phyloP scores from a whole-genome alignment of 768 basidiomycete genomes.

The Filobasidium wieringae region DNA sequence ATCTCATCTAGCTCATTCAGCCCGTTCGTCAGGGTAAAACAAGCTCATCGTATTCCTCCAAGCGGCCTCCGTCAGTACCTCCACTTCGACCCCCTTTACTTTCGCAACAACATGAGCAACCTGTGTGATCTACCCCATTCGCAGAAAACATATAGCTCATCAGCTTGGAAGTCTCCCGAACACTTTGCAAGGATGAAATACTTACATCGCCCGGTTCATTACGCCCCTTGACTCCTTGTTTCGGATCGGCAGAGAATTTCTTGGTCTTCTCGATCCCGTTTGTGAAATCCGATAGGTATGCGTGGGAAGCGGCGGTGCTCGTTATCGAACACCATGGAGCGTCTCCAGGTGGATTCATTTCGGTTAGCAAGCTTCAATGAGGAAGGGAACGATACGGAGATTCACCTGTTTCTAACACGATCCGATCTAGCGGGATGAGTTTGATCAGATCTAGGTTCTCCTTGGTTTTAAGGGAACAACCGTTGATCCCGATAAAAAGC shows the following conservation, averaged over 20 bases:
- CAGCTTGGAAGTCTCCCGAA: neutral
- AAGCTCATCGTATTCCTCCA: slow-evolving; percentile 56
- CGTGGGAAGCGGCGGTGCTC: slow-evolving; percentile 28
- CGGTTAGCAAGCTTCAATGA: neutral
- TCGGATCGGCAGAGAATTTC: slow-evolving; percentile 48
- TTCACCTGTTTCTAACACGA: slow-evolving; percentile 66
- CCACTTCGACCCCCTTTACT: slow-evolving; percentile 45
- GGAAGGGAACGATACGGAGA: neutral
- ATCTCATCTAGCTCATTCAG: too few relatives aligned
- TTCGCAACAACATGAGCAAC: slow-evolving; percentile 59
- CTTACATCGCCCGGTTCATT: slow-evolving; percentile 51
- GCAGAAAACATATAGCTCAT: neutral
- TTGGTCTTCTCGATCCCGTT: slow-evolving; percentile 36
- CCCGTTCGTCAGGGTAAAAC: slow-evolving; percentile 49
- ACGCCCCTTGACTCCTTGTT: slow-evolving; percentile 54
- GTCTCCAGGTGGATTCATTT: slow-evolving; percentile 19
- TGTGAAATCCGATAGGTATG: slow-evolving; percentile 14
- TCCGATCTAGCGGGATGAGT: slow-evolving; percentile 48
- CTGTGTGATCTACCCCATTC: slow-evolving; percentile 43
- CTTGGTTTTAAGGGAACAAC: slow-evolving; percentile 63
- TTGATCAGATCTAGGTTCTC: slow-evolving; percentile 51
- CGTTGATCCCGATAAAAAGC: slow-evolving; percentile 60
- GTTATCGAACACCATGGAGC: slow-evolving; percentile 36
- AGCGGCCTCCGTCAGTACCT: slow-evolving; percentile 48
- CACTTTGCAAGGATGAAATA: neutral